Evolutionary conservation across 2,329 filamentous ascomycete species (phyloP).

Genomic region (Zasmidium cellare): DNA sequence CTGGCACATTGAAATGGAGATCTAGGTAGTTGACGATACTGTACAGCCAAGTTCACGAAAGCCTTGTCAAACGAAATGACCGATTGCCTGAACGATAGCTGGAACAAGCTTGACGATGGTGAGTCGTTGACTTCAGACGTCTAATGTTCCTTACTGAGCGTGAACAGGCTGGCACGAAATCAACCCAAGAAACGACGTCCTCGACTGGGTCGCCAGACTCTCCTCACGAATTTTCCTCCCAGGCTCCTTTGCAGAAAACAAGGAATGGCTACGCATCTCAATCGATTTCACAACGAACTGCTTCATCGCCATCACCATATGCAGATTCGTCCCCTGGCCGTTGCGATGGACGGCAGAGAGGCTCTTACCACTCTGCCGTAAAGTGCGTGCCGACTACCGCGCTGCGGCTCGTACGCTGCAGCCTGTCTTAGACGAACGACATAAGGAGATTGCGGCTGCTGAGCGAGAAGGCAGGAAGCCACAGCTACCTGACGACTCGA

Average conservation of each 20-base stretch:
- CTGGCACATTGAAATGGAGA: too few relatives aligned
- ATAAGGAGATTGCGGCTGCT: conserved; percentile 14
- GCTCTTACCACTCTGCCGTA: conserved; percentile 37
- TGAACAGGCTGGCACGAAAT: conserved; percentile 16
- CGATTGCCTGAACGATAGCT: conserved; percentile 2
- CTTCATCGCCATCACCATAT: conserved; percentile 35
- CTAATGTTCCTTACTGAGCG: too few relatives aligned
- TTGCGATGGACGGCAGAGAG: conserved; percentile 37
- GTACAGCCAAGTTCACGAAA: conserved; percentile 8
- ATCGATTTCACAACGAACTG: conserved; percentile 40
- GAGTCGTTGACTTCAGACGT: neutral
- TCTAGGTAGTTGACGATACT: neutral
- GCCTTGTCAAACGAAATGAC: conserved; percentile 8
- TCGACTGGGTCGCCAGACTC: conserved; percentile 40
- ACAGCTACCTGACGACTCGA: conserved; percentile 25
- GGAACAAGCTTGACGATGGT: neutral
- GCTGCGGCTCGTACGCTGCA: conserved; percentile 37
- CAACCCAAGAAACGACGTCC: conserved; percentile 27
- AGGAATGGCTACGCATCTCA: conserved; percentile 41
- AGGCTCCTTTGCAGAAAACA: conserved; percentile 37
- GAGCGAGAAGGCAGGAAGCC: conserved; percentile 17
- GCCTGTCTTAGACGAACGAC: conserved; percentile 24
- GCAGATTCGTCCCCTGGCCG: conserved; percentile 35
- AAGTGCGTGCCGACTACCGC: conserved; percentile 33
- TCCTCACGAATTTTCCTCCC: conserved; percentile 45